Percentiles rank a stretch among this genome's conserved stretches.
Evolutionary conservation across 495 filamentous ascomycete genomes (phyloP).

Genomic region (Pyrenula aspistea): DNA sequence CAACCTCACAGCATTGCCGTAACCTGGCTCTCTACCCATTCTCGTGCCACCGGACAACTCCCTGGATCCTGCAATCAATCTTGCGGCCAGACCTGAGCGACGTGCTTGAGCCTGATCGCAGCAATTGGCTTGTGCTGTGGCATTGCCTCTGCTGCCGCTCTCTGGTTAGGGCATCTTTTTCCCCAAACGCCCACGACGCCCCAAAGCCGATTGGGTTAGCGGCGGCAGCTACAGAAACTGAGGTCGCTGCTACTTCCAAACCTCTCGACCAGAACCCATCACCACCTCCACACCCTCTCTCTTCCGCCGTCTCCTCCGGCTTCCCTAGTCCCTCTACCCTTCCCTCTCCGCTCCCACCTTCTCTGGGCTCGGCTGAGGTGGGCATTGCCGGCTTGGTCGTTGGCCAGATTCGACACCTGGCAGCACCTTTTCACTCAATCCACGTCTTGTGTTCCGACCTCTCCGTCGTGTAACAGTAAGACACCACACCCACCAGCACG

Average conservation of each 20-base stretch:
- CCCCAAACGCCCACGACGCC: too few relatives aligned
- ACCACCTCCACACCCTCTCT: neutral
- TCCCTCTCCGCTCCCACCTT: slow-evolving; percentile 5
- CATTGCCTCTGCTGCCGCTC: too few relatives aligned
- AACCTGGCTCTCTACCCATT: neutral
- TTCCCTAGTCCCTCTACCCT: slow-evolving; percentile 4
- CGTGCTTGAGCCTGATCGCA: too few relatives aligned
- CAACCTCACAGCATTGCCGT: neutral
- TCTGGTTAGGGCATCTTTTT: too few relatives aligned
- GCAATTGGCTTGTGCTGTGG: too few relatives aligned
- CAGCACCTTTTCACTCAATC: slow-evolving; percentile 1
- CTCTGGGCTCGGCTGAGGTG: neutral
- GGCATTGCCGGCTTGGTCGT: neutral
- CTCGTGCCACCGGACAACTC: neutral
- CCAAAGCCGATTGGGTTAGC: neutral
- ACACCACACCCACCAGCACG: neutral
- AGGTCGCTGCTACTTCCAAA: neutral
- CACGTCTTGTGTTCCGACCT: slow-evolving; percentile 6
- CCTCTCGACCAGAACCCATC: slow-evolving; percentile 2
- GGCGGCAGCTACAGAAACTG: neutral
- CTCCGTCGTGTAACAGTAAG: neutral
- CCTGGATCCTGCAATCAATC: too few relatives aligned
- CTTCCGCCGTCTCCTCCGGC: slow-evolving; percentile 4
- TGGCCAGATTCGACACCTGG: neutral
- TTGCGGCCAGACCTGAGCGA: too few relatives aligned